Evolutionary conservation across 805 yeast genomes (phyloP).

Genomic region (Myxozyma mucilagina): DNA sequence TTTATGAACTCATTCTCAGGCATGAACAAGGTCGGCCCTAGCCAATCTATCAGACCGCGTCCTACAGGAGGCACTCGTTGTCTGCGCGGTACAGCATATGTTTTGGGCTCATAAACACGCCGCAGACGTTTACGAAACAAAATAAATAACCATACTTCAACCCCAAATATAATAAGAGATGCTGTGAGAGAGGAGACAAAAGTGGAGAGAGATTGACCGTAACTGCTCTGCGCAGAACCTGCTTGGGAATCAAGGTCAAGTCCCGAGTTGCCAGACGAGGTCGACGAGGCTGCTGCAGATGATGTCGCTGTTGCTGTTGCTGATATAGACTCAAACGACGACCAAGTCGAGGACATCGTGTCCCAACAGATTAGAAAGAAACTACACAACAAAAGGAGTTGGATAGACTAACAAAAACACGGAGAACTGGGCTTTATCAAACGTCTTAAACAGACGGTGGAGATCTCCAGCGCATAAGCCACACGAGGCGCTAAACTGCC

Average conservation of each 20-base stretch:
- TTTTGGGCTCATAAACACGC: conserved; percentile 83
- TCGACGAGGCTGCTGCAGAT: not conserved
- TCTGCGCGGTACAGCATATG: conserved; percentile 59
- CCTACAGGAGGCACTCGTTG: conserved; percentile 69
- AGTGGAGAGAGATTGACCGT: conserved; percentile 59
- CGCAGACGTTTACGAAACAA: conserved; percentile 65
- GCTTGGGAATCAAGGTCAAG: conserved; percentile 9
- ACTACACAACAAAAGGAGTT: not conserved
- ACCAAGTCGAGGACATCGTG: conserved; percentile 4
- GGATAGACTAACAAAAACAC: not conserved
- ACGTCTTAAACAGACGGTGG: not conserved
- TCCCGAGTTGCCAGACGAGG: conserved; percentile 10
- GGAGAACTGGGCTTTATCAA: not conserved
- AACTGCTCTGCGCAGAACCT: conserved; percentile 24
- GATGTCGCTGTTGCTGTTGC: conserved; percentile 9
- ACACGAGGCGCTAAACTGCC: too few species aligned
- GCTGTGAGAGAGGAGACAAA: conserved; percentile 70
- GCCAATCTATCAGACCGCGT: conserved; percentile 70
- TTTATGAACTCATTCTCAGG: conserved; percentile 74
- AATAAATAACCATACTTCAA: conserved; percentile 63
- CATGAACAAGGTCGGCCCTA: conserved; percentile 61
- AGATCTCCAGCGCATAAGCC: not conserved
- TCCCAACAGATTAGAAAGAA: not conserved
- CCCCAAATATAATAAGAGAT: conserved; percentile 65
- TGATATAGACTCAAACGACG: conserved; percentile 3